Base-by-base conservation (phyloP, 306 rosid species). In the Spatholobus suberectus region DNA sequence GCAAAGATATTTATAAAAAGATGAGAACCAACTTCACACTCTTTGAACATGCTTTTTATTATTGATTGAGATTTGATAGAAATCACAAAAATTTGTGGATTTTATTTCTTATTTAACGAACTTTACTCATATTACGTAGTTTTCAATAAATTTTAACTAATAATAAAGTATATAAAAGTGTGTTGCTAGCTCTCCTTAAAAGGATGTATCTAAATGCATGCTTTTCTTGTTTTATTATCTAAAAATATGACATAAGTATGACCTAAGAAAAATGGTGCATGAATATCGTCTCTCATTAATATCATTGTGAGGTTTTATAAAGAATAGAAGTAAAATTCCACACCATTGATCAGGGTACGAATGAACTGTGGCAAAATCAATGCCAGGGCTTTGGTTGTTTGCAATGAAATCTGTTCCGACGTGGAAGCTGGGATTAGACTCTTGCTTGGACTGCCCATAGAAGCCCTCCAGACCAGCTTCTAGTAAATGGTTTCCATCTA, bases 301-400 rank as follows among this genome's bases (percentile, higher is more conserved):
- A 27, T 4, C 34, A 21, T 77, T 76, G 21, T 78, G 62, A 35
- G 15, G 21, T 49, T 26, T 65, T 40, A 24, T 4, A 0, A 13
- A 54, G 24, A 43, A 35, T n/a, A 12, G 46, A 41, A 57, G 37
- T 52, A 3, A 68, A 77, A 21, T 5, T 27, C 8, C 18, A 80
- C 82, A 94, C 94, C 95, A 92, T 83, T 90, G 93, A 81, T 92
- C 97, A 43, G 97, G 97, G 83, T 94, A 94, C 0, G 97, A 87
- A 83, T 92, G 97, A 58, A 90, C 87, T 2, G 98, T 94, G 5
- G 97, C 95, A 87, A 92, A 94, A 51, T 94, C 97, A 57, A 94
- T 82, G 71, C 47, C 97, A 2, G 91, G 86, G 40, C 92, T 87
- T 79, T 92, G 97, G 75, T 94, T 94, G 79, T 92, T 92, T 23